Conservation (phyloP, 179 eudicot genomes). For the Spinacia oleracea region DNA sequence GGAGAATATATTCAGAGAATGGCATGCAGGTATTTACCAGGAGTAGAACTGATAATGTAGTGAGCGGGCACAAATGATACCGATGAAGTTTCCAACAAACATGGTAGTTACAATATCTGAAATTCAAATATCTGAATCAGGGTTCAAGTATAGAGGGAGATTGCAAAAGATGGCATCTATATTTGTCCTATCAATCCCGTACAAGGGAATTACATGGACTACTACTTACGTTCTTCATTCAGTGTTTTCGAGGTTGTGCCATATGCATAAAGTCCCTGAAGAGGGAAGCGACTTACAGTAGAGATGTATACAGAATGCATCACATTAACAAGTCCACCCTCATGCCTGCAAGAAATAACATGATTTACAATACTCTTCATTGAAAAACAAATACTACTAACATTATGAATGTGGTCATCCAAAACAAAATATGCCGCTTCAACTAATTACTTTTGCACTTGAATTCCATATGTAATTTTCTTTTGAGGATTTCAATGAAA, state of each 20-base stretch:
- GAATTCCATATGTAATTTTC: not conserved
- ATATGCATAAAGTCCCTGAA: constrained; percentile 31
- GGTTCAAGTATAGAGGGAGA: not conserved
- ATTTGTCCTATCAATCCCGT: not conserved
- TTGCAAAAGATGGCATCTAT: not conserved
- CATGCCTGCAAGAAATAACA: constrained; percentile 55
- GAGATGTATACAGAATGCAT: constrained; percentile 46
- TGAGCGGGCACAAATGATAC: constrained; percentile 87
- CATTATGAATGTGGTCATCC: not conserved
- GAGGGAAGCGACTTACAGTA: constrained; percentile 40
- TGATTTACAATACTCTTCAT: not conserved
- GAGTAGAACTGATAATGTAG: constrained; percentile 96
- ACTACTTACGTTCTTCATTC: constrained; percentile 59
- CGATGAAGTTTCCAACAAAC: constrained; percentile 92
- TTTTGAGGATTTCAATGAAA: not conserved
- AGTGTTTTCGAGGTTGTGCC: constrained; percentile 43
- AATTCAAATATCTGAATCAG: constrained; percentile 15
- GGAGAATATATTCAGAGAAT: not conserved
- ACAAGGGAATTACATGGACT: not conserved
- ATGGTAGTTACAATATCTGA: constrained; percentile 85
- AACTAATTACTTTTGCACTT: not conserved
- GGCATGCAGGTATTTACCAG: constrained; percentile 52
- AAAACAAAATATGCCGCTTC: not conserved
- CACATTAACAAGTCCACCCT: constrained; percentile 67
- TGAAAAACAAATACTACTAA: not conserved